Evolutionary conservation across 225 moss, liverwort and hornwort species (phyloP), one percentile per base, ranked within the genome.

Genomic region (Lunularia cruciata): DNA sequence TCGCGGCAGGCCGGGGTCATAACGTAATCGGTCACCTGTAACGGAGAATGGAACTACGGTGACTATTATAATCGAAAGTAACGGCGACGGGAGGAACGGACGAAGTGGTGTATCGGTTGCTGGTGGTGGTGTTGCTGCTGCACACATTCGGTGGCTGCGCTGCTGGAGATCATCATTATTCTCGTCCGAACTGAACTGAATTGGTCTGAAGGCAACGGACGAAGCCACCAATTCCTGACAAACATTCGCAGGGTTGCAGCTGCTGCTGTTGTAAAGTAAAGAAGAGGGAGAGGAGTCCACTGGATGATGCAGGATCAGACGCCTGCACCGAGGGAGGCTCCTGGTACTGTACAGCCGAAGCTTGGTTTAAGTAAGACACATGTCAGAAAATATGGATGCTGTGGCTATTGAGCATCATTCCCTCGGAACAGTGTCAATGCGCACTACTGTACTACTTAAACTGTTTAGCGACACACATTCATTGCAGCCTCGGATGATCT

Each of bases 371-470:
- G 19, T 5, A 47, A 47, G 47, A 8, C 47, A 1, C n/a, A n/a
- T n/a, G n/a, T 52, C 52, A 45, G 52, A 1, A 12, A 10, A 6
- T 5, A 9, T 52, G 27, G 27, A 26, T 52, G 52, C 23, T 23
- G 49, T 26, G 52, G 52, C 52, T 52, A 8, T 52, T 16, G 15
- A 18, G 57, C 30, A 57, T 57, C 57, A 57, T 57, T 57, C 57
- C 57, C 8, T 32, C 10, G 22, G 26, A 33, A 26, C 28, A 31
- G 30, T 57, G 57, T 25, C 23, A 0, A 52, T 28, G 19, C 15
- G 57, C 57, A 31, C 55, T 13, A 56, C 54, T 28, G 57, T 57
- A 57, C 30, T 57, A 57, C 57, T 30, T 57, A 57, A 57, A 10
- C 57, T 57, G 57, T 32, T 57, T 27, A 57, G 57, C 57, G 57